Evolutionary conservation across 345 rosid species (phyloP).

Genomic region (Eutrema heterophyllum): DNA sequence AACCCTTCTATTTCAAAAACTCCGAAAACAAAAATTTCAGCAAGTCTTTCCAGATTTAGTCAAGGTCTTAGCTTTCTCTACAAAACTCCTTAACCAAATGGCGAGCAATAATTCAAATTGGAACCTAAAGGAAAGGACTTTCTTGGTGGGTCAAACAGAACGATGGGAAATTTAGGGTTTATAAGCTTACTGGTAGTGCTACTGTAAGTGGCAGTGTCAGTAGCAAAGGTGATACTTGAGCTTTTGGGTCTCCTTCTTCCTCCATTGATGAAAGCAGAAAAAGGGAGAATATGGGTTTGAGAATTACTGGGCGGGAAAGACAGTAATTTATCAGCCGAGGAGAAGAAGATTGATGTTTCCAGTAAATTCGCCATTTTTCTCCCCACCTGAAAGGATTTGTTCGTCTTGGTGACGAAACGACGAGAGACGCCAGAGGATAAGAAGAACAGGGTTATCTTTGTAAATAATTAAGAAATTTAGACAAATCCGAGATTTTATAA

Average conservation of each 20-base stretch:
- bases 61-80: neutral
- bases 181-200: conserved; percentile 26
- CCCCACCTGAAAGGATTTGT: neutral
- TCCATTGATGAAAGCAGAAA: conserved; percentile 19
- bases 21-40: neutral
- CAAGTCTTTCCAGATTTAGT: neutral
- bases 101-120: neutral
- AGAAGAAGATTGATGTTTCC: conserved; percentile 23
- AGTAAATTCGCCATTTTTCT: conserved; percentile 33
- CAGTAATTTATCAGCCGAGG: conserved; percentile 26
- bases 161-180: neutral
- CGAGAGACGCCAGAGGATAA: conserved; percentile 14
- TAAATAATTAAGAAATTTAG: neutral
- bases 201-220: conserved; percentile 9
- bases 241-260: conserved; percentile 16
- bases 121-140: neutral
- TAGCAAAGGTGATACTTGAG: conserved; percentile 12
- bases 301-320: neutral
- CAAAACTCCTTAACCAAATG: neutral
- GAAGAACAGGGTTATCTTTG: conserved; percentile 2
- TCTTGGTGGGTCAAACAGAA: neutral
- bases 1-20: neutral
- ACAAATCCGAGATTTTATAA: neutral
- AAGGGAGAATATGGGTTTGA: conserved; percentile 19
- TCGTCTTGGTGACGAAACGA: neutral